Evolutionary conservation across 768 basidiomycete species (phyloP).

Genomic region (Floccularia luteovirens): DNA sequence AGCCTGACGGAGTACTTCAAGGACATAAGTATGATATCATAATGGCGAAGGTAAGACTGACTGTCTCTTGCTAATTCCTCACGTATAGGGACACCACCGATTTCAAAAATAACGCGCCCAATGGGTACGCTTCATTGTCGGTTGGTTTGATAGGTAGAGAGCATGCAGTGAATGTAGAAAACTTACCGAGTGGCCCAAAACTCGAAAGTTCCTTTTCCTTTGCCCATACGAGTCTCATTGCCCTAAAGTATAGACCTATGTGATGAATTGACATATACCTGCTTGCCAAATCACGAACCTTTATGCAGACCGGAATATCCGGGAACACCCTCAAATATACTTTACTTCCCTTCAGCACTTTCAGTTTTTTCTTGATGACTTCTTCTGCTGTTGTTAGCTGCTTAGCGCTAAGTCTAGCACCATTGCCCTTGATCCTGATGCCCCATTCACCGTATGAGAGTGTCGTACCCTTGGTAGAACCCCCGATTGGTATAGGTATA

Average conservation of each 20-base stretch:
- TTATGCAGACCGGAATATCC: slow-evolving; percentile 95
- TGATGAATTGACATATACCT: not conserved
- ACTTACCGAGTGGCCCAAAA: slow-evolving; percentile 90
- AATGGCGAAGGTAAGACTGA: slow-evolving; percentile 22
- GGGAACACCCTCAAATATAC: slow-evolving; percentile 90
- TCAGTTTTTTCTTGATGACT: slow-evolving; percentile 84
- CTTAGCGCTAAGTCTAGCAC: slow-evolving; percentile 78
- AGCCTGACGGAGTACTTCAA: slow-evolving; percentile 78
- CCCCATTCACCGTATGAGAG: slow-evolving; percentile 92
- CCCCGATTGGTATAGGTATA: slow-evolving; percentile 79
- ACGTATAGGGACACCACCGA: slow-evolving; percentile 83
- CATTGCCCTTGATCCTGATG: slow-evolving; percentile 78
- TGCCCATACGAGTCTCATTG: slow-evolving; percentile 99
- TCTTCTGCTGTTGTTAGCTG: slow-evolving; percentile 85
- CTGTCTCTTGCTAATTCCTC: slow-evolving; percentile 92
- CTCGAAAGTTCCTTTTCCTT: slow-evolving; percentile 97
- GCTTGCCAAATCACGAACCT: slow-evolving; percentile 40
- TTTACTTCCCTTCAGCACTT: slow-evolving; percentile 82
- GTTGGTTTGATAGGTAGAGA: slow-evolving; percentile 1
- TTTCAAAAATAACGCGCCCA: slow-evolving; percentile 89
- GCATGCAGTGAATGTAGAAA: not conserved
- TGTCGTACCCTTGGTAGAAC: slow-evolving; percentile 89
- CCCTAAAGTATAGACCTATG: slow-evolving; percentile 41
- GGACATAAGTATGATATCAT: slow-evolving; percentile 1
- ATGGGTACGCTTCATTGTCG: slow-evolving; percentile 59